A percentile compares a stretch with the other conserved stretches of the same genome.
phyloP scores from a whole-genome alignment of 345 rosid species.

The Firmiana major region DNA sequence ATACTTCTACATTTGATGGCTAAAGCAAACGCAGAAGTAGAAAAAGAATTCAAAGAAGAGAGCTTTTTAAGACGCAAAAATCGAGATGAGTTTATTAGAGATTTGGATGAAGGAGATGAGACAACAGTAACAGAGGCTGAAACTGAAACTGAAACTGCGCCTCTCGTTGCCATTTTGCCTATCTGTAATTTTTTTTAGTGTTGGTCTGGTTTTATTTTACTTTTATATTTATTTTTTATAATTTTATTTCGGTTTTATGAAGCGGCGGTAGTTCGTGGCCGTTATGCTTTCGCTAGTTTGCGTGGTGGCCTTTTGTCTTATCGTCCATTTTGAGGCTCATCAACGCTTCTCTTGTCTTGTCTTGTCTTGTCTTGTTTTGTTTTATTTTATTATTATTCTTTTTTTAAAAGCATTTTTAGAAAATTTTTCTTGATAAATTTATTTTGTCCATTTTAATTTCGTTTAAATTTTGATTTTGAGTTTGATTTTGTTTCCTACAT shows the following conservation, averaged over 20 bases:
- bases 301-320: not conserved
- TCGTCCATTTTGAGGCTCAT: not conserved
- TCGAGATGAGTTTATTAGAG: conserved; percentile 12
- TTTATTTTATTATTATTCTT: not conserved
- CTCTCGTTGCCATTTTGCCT: conserved; percentile 42
- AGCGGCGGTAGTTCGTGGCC: conserved; percentile 25
- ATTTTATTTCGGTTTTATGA: not conserved
- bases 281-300: conserved; percentile 14
- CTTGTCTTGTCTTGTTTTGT: too few relatives aligned
- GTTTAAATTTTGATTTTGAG: too few relatives aligned
- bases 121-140: conserved; percentile 25
- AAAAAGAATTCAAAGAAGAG: conserved; percentile 13
- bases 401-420: too few relatives aligned
- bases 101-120: conserved; percentile 12
- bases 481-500: too few relatives aligned
- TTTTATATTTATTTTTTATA: not conserved
- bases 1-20: conserved; percentile 13
- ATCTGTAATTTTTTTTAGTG: not conserved
- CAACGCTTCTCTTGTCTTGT: not conserved
- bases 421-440: too few relatives aligned
- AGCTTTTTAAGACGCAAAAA: conserved; percentile 19
- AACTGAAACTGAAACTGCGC: conserved; percentile 30
- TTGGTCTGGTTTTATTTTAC: not conserved
- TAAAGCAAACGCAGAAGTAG: conserved; percentile 12
- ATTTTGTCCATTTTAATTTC: too few relatives aligned